Evolutionary conservation across 495 filamentous ascomycete genomes (phyloP), one percentile per base, ranked within the genome.

Genomic region (Talaromyces ruber): DNA sequence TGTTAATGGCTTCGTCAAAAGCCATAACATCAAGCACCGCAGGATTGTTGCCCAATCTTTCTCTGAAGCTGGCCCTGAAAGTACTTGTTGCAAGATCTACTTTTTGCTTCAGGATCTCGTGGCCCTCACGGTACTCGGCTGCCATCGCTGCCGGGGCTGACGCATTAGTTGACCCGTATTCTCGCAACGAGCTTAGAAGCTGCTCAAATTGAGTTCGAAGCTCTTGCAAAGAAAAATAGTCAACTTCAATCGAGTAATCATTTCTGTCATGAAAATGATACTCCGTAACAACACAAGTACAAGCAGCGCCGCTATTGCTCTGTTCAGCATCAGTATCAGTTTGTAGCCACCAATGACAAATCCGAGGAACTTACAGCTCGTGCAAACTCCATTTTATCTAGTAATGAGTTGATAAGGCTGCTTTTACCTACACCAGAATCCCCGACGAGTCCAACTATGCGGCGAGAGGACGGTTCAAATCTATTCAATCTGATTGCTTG

Each of bases 281-380:
- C 47, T 76, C 72, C 4, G 67, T 74, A 1, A 70, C 67, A 4
- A 76, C 72, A 6, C 64, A 70, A 11, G 73, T 76, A 47, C 72
- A 76, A 21, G 73, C 73, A 1, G 53, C 22, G 0, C 67, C 70
- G 32, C 64, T 63, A n/a, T 67, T 64, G 51, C 66, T 68, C 72
- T 73, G 54, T 56, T 56, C 18, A 50, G 39, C 21, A 28, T 51
- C 34, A 4, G 53, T 47, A 25, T 47, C 12, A 61, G 43, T 25
- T 47, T 53, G 45, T 51, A 14, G 43, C n/a, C 59, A 52, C 11
- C n/a, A 30, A n/a, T 61, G 53, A 14, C 53, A 12, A 29, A 5
- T 18, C 6, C 28, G 62, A 9, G 25, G 9, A 26, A 64, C 61
- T 29, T 62, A 74, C 73, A 24, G 73, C 70, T 12, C 69, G 69